phyloP scores from a whole-genome alignment of 805 yeast species.

The Saccharomycopsis guyanensis region DNA sequence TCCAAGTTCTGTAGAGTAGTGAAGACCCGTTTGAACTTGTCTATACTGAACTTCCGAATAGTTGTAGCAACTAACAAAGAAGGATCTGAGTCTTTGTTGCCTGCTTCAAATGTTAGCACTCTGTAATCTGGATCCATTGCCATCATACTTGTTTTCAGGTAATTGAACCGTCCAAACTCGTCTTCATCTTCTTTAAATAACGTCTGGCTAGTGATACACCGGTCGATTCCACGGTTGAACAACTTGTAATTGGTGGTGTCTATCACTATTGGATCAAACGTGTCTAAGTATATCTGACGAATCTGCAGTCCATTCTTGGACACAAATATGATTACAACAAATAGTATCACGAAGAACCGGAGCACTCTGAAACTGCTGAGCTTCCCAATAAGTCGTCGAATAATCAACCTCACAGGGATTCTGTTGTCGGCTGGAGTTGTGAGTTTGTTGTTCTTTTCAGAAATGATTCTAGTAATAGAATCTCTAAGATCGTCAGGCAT shows the following conservation, averaged over 20 bases:
- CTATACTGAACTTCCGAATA: neutral
- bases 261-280: constrained; percentile 9
- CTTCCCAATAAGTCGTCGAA: neutral
- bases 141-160: neutral
- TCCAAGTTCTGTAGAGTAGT: constrained; percentile 3
- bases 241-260: constrained; percentile 1
- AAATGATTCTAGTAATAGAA: neutral
- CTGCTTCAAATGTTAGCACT: constrained; percentile 2
- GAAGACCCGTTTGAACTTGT: constrained; percentile 10
- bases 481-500: constrained; percentile 1
- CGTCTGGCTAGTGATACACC: constrained; percentile 1
- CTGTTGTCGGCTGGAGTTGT: neutral
- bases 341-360: neutral
- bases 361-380: neutral
- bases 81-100: neutral
- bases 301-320: constrained; percentile 4
- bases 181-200: neutral
- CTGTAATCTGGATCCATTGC: constrained; percentile 13
- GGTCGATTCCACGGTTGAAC: constrained; percentile 14
- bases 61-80: neutral
- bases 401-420: neutral
- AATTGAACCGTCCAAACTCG: neutral
- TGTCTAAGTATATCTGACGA: constrained; percentile 4
- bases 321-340: constrained; percentile 4
- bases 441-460: constrained; percentile 1